A percentile compares a stretch with the other conserved stretches of the same genome.
Conservation (phyloP, 139 green algal genomes). For the Chlorella sorokiniana region DNA sequence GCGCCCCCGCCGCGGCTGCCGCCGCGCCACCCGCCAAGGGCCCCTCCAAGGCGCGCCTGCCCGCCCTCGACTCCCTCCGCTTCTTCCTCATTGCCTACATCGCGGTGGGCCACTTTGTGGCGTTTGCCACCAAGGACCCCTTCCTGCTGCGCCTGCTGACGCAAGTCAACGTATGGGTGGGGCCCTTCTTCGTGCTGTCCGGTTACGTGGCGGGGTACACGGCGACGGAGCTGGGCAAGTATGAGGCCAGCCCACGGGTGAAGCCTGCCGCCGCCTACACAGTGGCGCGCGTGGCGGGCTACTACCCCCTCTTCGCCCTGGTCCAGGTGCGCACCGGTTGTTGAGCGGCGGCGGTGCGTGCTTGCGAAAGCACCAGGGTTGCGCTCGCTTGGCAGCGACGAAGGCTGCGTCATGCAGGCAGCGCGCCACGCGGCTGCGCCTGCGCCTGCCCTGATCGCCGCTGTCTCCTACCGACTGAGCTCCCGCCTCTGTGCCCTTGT, state of each 20-base stretch:
- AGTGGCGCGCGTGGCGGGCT: slow-evolving; percentile 21
- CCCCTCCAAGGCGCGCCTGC: slow-evolving; percentile 35
- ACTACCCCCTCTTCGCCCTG: slow-evolving; percentile 27
- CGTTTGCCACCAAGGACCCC: slow-evolving; percentile 29
- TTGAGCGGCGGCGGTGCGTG: too few species aligned
- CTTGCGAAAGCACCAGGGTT: too few species aligned
- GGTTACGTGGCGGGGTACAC: slow-evolving; percentile 40
- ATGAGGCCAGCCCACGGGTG: slow-evolving; percentile 22
- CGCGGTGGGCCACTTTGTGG: slow-evolving; percentile 35
- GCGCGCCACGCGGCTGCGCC: too few species aligned
- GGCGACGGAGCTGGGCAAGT: slow-evolving; percentile 37
- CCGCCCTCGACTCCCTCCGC: slow-evolving; percentile 30
- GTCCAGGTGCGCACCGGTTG: slow-evolving; percentile 6
- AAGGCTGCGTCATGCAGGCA: background rate
- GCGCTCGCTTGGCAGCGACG: background rate
- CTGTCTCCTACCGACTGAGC: too few species aligned
- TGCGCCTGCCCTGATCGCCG: too few species aligned
- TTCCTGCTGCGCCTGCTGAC: slow-evolving; percentile 34
- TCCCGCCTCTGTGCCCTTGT: background rate
- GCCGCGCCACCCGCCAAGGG: slow-evolving; percentile 3
- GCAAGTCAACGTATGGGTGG: slow-evolving; percentile 36
- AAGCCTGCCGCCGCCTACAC: slow-evolving; percentile 29
- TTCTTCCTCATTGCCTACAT: slow-evolving; percentile 46
- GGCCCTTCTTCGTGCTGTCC: slow-evolving; percentile 36
- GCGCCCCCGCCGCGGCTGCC: background rate